Evolutionary conservation across 148 eudicot species (phyloP), one percentile per base, ranked within the genome.

Genomic region (Cornus suecica): DNA sequence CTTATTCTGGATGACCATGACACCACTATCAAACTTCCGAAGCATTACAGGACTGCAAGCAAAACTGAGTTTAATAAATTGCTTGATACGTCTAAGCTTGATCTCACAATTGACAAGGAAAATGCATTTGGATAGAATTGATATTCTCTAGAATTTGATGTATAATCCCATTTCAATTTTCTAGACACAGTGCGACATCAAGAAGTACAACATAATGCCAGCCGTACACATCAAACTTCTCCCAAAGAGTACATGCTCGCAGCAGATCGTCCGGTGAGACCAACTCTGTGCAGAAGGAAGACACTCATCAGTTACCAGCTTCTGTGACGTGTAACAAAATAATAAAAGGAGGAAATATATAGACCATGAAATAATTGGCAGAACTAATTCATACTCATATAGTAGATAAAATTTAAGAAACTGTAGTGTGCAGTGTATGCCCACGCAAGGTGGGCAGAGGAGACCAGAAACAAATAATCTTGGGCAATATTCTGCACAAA

Each of bases 191-290:
- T n/a, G 61, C 58, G 51, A 32, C 34, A 42, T 31, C 28, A 69
- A 48, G n/a, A 28, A 29, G 37, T 52, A 45, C 22, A 77, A 16
- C n/a, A 34, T 25, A 22, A 74, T 23, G 76, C 41, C 71, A 66
- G 66, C 65, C 97, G 75, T 87, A 94, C 99, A 90, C 96, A 60
- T 95, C 96, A 83, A 89, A 90, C 87, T 95, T 95, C 88, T 89
- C 92, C 99, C 97, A 95, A 14, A 95, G 89, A 61, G 86, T 79
- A 81, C 99, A 95, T 64, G 99, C 97, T 87, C 81, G 96, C 76
- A 88, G 84, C 79, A 95, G 83, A 87, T 95, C 99, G 78, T 95
- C 99, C 29, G 99, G 99, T 9, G 99, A 95, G 67, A 95, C 92
- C 82, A 95, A 79, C 83, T 89, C 99, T 95, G 87, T 74, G 11